Conservation (phyloP, 2,329 filamentous ascomycete genomes). For the Nothopassalora personata region DNA sequence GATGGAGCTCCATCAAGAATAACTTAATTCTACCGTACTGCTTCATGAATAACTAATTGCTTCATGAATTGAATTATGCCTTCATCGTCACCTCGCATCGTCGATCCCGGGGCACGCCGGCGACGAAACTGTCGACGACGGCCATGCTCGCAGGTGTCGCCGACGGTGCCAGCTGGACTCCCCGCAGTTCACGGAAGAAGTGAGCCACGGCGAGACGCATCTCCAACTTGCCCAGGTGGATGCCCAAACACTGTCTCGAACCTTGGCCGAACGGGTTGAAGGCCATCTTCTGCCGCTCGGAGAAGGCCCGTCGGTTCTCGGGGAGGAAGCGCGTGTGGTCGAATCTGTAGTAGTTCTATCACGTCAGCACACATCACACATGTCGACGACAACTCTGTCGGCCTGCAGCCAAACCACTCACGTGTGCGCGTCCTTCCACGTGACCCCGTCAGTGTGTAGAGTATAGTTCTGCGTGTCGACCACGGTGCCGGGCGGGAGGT, state of each 20-base stretch:
- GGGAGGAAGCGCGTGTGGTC: slow-evolving; percentile 2
- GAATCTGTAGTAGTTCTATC: neutral
- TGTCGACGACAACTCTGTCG: neutral
- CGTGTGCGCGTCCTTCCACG: neutral
- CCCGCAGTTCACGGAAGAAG: slow-evolving; percentile 13
- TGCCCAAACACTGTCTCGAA: slow-evolving; percentile 9
- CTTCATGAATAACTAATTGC: too few relatives aligned
- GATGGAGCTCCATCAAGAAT: neutral
- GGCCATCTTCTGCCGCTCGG: neutral
- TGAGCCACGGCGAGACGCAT: slow-evolving; percentile 7
- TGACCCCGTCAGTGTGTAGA: slow-evolving; percentile 30
- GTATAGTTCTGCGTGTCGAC: slow-evolving; percentile 37
- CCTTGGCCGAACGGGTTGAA: slow-evolving; percentile 10
- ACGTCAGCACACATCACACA: too few relatives aligned
- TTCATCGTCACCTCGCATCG: neutral
- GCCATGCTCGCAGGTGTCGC: slow-evolving; percentile 12
- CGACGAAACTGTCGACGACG: neutral
- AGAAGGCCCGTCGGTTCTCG: neutral
- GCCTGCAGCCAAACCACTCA: too few relatives aligned
- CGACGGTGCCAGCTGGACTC: slow-evolving; percentile 6
- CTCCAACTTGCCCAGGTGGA: slow-evolving; percentile 14
- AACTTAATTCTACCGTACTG: neutral
- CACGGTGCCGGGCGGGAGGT: slow-evolving; percentile 30
- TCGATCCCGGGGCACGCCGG: neutral
- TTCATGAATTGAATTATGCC: neutral